Evolutionary conservation across 768 basidiomycete species (phyloP).

Genomic region (Trametopsis cervina): DNA sequence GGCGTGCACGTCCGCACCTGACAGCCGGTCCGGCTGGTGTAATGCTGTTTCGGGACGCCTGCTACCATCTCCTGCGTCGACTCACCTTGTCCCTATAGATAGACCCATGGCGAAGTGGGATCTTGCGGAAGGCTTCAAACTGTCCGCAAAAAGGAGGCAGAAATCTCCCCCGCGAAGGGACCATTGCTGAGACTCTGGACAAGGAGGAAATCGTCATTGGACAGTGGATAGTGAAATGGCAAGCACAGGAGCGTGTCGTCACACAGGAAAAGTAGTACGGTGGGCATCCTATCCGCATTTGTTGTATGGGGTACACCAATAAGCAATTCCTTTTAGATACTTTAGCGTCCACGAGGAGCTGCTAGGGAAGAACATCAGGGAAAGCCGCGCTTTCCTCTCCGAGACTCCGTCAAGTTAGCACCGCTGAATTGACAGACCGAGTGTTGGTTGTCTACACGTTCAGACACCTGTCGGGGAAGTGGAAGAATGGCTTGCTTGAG

Average conservation of each 20-base stretch:
- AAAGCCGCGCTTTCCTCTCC: too few relatives aligned
- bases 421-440: too few relatives aligned
- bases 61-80: constrained; percentile 85
- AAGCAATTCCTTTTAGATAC: constrained; percentile 24
- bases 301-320: neutral
- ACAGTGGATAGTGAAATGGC: constrained; percentile 77
- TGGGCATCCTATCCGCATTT: constrained; percentile 37
- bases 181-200: constrained; percentile 71
- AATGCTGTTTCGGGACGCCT: constrained; percentile 76
- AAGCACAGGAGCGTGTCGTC: constrained; percentile 52
- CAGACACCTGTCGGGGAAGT: too few relatives aligned
- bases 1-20: neutral
- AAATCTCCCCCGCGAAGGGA: constrained; percentile 47
- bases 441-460: too few relatives aligned
- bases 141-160: constrained; percentile 33
- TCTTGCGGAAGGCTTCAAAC: constrained; percentile 46
- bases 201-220: constrained; percentile 54
- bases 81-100: constrained; percentile 57
- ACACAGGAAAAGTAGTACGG: constrained; percentile 61
- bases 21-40: constrained; percentile 39
- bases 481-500: too few relatives aligned
- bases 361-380: constrained; percentile 13
- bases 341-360: constrained; percentile 51
- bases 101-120: constrained; percentile 81
- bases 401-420: too few relatives aligned